Evolutionary conservation across 2,329 filamentous ascomycete species (phyloP).

Genomic region (Hypomyces rosellus): DNA sequence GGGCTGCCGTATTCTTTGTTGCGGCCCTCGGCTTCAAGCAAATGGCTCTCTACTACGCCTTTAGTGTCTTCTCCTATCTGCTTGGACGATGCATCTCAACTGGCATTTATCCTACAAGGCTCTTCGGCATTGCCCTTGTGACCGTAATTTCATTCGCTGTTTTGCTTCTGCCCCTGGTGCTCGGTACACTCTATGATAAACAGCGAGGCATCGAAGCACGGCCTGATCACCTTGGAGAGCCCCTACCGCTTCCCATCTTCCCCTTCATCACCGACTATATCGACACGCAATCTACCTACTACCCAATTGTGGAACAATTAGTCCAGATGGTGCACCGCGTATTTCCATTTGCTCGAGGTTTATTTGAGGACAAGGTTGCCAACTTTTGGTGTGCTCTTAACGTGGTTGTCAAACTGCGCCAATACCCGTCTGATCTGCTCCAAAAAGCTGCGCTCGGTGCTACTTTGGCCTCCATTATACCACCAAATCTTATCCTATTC

Average conservation of each 20-base stretch:
- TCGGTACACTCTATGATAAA: conserved; percentile 64
- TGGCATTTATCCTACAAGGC: conserved; percentile 56
- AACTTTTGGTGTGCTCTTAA: conserved; percentile 97
- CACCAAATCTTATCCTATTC: conserved; percentile 75
- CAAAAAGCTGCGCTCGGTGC: conserved; percentile 68
- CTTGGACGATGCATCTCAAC: conserved; percentile 81
- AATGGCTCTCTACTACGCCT: conserved; percentile 97
- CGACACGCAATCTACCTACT: conserved; percentile 62
- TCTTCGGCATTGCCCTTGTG: conserved; percentile 67
- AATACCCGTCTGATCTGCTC: conserved; percentile 64
- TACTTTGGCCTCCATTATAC: conserved; percentile 69
- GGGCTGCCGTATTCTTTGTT: conserved; percentile 92
- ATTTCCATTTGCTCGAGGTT: conserved; percentile 89
- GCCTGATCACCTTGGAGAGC: conserved; percentile 51
- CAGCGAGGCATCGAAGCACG: conserved; percentile 55
- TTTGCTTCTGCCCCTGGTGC: conserved; percentile 67
- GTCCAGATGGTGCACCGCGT: conserved; percentile 84
- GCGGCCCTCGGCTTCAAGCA: conserved; percentile 95
- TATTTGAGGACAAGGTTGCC: conserved; percentile 98
- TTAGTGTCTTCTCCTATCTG: conserved; percentile 85
- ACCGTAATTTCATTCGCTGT: conserved; percentile 69
- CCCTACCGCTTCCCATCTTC: conserved; percentile 57
- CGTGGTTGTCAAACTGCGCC: conserved; percentile 77
- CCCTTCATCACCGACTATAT: conserved; percentile 51
- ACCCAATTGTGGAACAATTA: conserved; percentile 69